A percentile compares a stretch with the other conserved stretches of the same genome.
phyloP scores from a whole-genome alignment of 2,329 filamentous ascomycete genomes.

The Monilinia polystroma region DNA sequence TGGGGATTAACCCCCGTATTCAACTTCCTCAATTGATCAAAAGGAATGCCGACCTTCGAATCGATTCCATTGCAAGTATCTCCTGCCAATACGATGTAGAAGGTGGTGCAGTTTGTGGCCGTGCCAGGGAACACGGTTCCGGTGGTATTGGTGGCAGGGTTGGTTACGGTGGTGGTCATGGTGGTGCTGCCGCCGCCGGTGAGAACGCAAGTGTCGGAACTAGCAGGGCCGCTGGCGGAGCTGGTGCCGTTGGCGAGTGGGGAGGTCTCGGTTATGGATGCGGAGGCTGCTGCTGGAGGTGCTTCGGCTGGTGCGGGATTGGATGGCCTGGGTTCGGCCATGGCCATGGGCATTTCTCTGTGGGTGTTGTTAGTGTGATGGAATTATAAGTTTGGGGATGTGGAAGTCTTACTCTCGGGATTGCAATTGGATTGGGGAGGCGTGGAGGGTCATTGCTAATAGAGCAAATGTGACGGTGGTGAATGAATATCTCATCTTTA shows the following conservation, averaged over 20 bases:
- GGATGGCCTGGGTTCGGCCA: background rate
- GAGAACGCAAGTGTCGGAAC: no score
- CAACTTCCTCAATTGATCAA: background rate
- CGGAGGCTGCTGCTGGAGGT: background rate
- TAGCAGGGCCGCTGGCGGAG: background rate
- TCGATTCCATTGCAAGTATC: background rate
- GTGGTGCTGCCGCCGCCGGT: background rate
- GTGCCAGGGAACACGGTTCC: background rate
- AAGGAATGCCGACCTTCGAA: background rate
- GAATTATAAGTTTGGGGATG: accelerated
- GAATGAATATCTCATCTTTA: slow-evolving; percentile 6
- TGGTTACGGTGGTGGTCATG: no score
- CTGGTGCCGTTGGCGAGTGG: background rate
- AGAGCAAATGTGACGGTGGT: slow-evolving; percentile 1
- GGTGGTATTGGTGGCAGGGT: background rate
- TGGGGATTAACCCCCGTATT: background rate
- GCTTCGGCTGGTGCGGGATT: background rate
- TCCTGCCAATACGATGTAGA: background rate
- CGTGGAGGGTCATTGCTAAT: background rate
- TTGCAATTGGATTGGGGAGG: slow-evolving; percentile 5
- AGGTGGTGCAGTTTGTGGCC: background rate
- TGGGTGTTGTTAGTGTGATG: background rate
- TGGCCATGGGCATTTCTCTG: background rate
- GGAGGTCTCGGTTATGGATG: background rate
- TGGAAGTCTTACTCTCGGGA: slow-evolving; percentile 1